Evolutionary conservation across 805 yeast species (phyloP).

Genomic region (Clavispora phyllophila): DNA sequence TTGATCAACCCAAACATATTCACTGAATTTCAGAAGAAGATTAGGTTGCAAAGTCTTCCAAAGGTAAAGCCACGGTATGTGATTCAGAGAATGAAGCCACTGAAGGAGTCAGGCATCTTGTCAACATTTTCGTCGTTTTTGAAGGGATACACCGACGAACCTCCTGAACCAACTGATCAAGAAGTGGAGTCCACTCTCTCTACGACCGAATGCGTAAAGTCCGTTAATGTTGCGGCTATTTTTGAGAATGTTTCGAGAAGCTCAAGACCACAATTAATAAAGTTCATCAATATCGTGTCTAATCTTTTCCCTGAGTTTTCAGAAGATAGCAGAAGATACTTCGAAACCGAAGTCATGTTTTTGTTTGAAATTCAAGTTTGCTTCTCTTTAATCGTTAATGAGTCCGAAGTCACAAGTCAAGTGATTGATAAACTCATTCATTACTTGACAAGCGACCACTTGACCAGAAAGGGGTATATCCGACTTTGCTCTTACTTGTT

Average conservation of each 20-base stretch:
- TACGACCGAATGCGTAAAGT: constrained; percentile 75
- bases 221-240: constrained; percentile 56
- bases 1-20: constrained; percentile 60
- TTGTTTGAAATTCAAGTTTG: constrained; percentile 41
- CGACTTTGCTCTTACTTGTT: constrained; percentile 52
- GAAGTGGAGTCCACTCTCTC: constrained; percentile 83
- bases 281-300: constrained; percentile 27
- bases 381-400: constrained; percentile 27
- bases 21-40: constrained; percentile 55
- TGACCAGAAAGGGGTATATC: constrained; percentile 29
- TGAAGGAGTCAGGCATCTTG: constrained; percentile 72
- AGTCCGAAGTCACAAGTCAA: constrained; percentile 16
- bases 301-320: constrained; percentile 22
- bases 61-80: constrained; percentile 63
- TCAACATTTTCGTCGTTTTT: constrained; percentile 89
- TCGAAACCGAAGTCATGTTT: constrained; percentile 45
- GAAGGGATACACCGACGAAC: constrained; percentile 80
- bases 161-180: constrained; percentile 88
- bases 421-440: constrained; percentile 11
- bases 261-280: constrained; percentile 32
- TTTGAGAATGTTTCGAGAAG: constrained; percentile 46
- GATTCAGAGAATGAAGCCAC: constrained; percentile 57
- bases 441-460: constrained; percentile 11
- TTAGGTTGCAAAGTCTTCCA: constrained; percentile 50
- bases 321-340: constrained; percentile 32